Evolutionary conservation across 768 basidiomycete genomes (phyloP).

Genomic region (Russula ochroleuca): DNA sequence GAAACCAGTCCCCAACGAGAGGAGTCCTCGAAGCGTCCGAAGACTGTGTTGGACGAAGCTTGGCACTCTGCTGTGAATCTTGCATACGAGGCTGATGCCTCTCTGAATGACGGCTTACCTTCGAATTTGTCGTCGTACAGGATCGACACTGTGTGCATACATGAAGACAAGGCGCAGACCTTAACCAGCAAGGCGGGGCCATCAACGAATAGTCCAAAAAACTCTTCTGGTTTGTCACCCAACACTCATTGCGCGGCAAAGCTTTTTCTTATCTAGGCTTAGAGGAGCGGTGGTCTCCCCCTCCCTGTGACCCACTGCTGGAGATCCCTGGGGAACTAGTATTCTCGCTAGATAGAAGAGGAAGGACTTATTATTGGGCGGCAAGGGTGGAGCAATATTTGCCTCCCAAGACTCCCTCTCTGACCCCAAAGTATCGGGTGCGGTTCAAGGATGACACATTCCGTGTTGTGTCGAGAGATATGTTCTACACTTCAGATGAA

Average conservation of each 20-base stretch:
- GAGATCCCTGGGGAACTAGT: slow-evolving; percentile 66
- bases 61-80: slow-evolving; percentile 26
- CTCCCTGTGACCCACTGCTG: slow-evolving; percentile 46
- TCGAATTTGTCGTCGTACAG: slow-evolving; percentile 25
- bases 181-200: neutral
- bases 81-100: slow-evolving; percentile 24
- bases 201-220: neutral
- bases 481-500: slow-evolving; percentile 57
- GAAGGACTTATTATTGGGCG: slow-evolving; percentile 55
- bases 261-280: slow-evolving; percentile 15
- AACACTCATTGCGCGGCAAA: slow-evolving; percentile 23
- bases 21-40: slow-evolving; percentile 17
- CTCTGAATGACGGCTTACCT: slow-evolving; percentile 26
- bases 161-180: neutral
- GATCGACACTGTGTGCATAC: neutral
- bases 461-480: slow-evolving; percentile 42
- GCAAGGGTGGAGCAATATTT: slow-evolving; percentile 54
- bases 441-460: slow-evolving; percentile 54
- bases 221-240: slow-evolving; percentile 14
- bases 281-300: slow-evolving; percentile 37
- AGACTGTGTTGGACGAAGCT: slow-evolving; percentile 22
- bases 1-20: neutral
- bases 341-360: slow-evolving; percentile 45
- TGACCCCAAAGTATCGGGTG: slow-evolving; percentile 49
- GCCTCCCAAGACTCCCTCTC: slow-evolving; percentile 38